Evolutionary conservation across 192 early-diverging fungal genomes (phyloP).

Genomic region (Helicostylum pulchrum): DNA sequence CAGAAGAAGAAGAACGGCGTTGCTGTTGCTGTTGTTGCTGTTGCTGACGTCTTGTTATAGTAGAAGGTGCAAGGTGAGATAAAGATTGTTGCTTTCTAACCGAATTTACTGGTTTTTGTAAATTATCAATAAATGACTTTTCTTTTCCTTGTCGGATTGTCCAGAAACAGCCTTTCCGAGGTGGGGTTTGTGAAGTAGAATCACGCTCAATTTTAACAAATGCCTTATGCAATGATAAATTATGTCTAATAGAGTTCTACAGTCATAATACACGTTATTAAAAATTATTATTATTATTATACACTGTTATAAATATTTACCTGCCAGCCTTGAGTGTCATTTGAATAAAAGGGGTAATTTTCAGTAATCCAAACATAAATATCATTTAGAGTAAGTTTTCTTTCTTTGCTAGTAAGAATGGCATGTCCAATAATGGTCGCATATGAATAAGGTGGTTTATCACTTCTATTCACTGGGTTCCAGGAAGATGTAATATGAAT

Average conservation of each 20-base stretch:
- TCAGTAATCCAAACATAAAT: conserved; percentile 80
- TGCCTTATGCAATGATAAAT: conserved; percentile 77
- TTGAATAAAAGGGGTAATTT: conserved; percentile 70
- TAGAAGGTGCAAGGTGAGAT: background rate
- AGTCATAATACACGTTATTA: background rate
- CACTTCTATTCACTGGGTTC: conserved; percentile 32
- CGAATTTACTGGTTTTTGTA: conserved; percentile 18
- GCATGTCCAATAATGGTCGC: conserved; percentile 81
- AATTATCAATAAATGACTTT: conserved; percentile 30
- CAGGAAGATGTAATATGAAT: conserved; percentile 21
- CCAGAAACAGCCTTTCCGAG: conserved; percentile 68
- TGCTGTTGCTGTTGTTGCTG: background rate
- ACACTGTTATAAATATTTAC: conserved; percentile 32
- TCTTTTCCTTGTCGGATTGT: conserved; percentile 39
- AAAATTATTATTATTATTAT: background rate
- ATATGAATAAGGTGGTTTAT: conserved; percentile 79
- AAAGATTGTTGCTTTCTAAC: conserved; percentile 12
- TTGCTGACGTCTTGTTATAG: background rate
- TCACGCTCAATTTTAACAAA: conserved; percentile 72
- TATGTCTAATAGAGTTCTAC: conserved; percentile 90
- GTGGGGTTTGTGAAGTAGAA: conserved; percentile 48
- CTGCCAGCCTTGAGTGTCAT: conserved; percentile 75
- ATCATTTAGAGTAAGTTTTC: conserved; percentile 71
- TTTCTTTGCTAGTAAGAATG: conserved; percentile 54
- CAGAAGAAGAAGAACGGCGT: background rate